phyloP scores from a whole-genome alignment of 768 basidiomycete genomes.

The Mycena alexandri region DNA sequence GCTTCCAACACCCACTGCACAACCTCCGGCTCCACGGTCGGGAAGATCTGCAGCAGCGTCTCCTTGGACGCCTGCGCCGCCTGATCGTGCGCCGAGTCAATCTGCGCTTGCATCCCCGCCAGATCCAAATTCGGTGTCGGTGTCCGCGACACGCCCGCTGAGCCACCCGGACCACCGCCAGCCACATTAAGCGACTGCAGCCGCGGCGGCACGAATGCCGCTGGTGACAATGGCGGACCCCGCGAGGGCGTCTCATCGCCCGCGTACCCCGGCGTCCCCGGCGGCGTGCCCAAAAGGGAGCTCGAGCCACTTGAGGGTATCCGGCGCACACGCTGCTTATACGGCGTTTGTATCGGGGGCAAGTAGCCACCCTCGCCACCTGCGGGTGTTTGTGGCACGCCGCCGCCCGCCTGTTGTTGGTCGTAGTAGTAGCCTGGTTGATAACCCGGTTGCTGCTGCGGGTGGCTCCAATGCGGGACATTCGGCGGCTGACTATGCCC shows the following conservation, averaged over 20 bases:
- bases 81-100: constrained; percentile 81
- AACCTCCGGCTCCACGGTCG: constrained; percentile 82
- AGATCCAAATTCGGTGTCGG: constrained; percentile 80
- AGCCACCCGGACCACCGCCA: constrained; percentile 39
- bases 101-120: constrained; percentile 78
- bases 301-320: constrained; percentile 48
- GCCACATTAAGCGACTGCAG: constrained; percentile 53
- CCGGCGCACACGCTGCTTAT: constrained; percentile 78
- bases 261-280: constrained; percentile 49
- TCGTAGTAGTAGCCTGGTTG: constrained; percentile 38
- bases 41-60: constrained; percentile 92
- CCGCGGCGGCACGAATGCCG: constrained; percentile 58
- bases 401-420: constrained; percentile 35
- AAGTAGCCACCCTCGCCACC: constrained; percentile 48
- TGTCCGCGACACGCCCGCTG: constrained; percentile 70
- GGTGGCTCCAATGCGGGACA: constrained; percentile 56
- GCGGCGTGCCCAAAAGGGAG: constrained; percentile 44
- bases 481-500: constrained; percentile 40
- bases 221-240: constrained; percentile 28
- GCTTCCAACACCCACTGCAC: constrained; percentile 92
- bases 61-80: constrained; percentile 78
- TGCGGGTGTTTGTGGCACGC: constrained; percentile 57
- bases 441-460: constrained; percentile 40
- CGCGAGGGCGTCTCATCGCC: constrained; percentile 69
- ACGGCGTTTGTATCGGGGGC: constrained; percentile 72